These are phyloP conservation scores for Oryza coarctata DNA, from an alignment of 176 grass and related monocot genomes.

Conservation along the genomic window DNA sequence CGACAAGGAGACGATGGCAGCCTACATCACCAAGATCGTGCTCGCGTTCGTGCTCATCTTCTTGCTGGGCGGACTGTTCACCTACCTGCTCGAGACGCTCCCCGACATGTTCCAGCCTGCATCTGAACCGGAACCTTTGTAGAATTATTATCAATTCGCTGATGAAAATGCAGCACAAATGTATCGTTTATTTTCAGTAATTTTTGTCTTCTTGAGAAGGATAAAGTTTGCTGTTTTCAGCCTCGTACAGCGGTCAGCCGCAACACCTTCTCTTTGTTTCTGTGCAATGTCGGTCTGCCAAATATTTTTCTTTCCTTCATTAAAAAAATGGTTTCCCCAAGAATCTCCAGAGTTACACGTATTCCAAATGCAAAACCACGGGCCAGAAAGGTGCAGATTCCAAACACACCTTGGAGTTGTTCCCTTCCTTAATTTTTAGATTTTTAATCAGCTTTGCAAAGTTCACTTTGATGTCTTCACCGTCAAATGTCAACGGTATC, in stretches of 20 bases:
- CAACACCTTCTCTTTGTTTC: background rate
- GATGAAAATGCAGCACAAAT: background rate
- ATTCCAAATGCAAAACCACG: background rate
- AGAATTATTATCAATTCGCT: background rate
- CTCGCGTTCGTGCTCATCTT: slow-evolving; percentile 77
- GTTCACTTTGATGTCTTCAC: background rate
- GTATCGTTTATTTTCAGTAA: background rate
- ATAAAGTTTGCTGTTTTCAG: background rate
- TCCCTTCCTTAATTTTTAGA: background rate
- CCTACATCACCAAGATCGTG: slow-evolving; percentile 60
- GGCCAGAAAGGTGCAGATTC: background rate
- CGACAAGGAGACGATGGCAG: background rate
- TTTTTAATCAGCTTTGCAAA: background rate
- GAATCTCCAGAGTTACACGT: background rate
- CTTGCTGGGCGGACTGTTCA: slow-evolving; percentile 67
- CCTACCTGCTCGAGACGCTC: slow-evolving; percentile 64
- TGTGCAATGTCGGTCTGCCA: background rate
- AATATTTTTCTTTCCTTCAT: background rate
- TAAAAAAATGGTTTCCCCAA: background rate
- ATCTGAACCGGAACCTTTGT: slow-evolving; percentile 1
- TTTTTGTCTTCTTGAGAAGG: background rate
- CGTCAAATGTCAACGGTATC: slow-evolving; percentile 13
- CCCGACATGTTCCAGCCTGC: slow-evolving; percentile 43
- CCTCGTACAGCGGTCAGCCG: background rate
- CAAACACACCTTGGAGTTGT: background rate